Base-by-base conservation (phyloP, 192 early-diverging fungal species). In the Haplosporangium gracile region DNA sequence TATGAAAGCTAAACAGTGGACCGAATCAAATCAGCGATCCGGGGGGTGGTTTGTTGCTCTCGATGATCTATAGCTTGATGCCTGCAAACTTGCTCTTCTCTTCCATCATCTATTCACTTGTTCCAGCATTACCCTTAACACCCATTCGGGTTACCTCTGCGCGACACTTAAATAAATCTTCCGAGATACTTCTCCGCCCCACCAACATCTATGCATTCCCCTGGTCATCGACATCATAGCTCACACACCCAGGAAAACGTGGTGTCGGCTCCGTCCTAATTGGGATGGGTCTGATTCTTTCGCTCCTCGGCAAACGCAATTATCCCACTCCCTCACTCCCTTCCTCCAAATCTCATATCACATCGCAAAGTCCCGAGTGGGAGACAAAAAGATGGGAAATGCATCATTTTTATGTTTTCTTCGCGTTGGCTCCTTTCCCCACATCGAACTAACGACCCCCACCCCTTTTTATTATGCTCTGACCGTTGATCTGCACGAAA, bases 381-480 rank as follows among this genome's bases (percentile, higher is more conserved):
- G 11, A 65, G 15, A 13, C 11, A 65, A 26, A 65, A 13, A 32
- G 13, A 3, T 29, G 26, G 60, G 13, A 65, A 32, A 65, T 24
- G 57, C 57, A 60, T 60, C 53, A 24, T 55, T 55, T 4, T 38
- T 18, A 9, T 32, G 7, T 38, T 18, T 9, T 32, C 11, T 40
- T 40, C 7, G 6, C n/a, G 43, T 76, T 76, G 75, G 42, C 57
- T 76, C 75, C 42, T 34, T 20, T 40, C 78, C 60, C 78, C 78
- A 77, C 76, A 77, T 4, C 72, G 6, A 65, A 65, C 11, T 7
- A 32, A 65, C 29, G 7, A 0, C n/a, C 60, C 13, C 29, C 60
- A 13, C 20, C 47, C 47, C 47, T 49, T 49, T 49, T 49, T 49
- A 49, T 51, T 51, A 22, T 51, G 49, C 49, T 51, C 49, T 51